These are phyloP conservation scores for Aspergillus transmontanensis DNA, from an alignment of 2,329 filamentous ascomycete species.

Conservation along the genomic window DNA sequence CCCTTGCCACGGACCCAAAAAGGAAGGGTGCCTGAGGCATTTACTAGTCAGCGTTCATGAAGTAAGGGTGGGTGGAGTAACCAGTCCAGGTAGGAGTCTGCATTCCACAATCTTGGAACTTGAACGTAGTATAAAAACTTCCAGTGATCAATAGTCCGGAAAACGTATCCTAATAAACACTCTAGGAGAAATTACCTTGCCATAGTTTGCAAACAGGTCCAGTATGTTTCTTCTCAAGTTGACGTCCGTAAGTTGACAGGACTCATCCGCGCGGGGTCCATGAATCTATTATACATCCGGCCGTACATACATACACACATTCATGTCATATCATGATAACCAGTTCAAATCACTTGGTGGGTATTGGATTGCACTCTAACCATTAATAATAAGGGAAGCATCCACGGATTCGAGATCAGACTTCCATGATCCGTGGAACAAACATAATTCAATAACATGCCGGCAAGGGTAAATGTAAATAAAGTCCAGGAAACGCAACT, in stretches of 20 bases:
- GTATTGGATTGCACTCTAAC: conserved; percentile 19
- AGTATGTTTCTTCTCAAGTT: background rate
- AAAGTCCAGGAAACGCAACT: conserved; percentile 10
- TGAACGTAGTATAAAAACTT: background rate
- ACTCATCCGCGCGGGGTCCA: background rate
- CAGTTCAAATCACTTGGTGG: conserved; percentile 12
- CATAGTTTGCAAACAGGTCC: background rate
- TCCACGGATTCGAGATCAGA: conserved; percentile 20
- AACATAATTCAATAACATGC: conserved; percentile 9
- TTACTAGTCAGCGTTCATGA: too few species aligned
- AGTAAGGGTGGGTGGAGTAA: background rate
- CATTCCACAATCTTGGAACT: background rate
- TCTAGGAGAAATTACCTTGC: background rate
- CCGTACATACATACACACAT: background rate
- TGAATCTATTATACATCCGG: conserved; percentile 6
- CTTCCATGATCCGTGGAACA: conserved; percentile 6
- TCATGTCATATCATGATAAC: background rate
- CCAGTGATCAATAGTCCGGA: background rate
- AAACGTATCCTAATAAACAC: background rate
- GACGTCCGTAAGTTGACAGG: background rate
- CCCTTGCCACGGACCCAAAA: background rate
- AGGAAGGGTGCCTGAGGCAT: background rate
- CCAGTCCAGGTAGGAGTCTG: too few species aligned
- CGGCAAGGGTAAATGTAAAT: conserved; percentile 21
- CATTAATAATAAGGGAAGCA: conserved; percentile 11